Conservation (phyloP, 2,329 filamentous ascomycete genomes). For the Chlorencoelia australis region DNA sequence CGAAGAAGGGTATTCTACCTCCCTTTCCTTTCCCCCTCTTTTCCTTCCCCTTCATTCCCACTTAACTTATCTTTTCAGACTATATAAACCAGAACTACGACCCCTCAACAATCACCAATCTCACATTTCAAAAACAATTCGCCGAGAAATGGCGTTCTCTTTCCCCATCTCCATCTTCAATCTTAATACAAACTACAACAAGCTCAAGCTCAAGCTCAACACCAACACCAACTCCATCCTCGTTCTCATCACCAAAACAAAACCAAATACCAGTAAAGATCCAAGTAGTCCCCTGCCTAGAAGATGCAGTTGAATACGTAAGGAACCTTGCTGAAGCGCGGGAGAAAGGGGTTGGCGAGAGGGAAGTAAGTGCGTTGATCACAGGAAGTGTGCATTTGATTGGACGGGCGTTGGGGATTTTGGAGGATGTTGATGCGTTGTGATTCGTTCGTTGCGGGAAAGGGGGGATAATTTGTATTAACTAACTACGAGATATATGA, state of each 20-base stretch:
- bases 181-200: too few species aligned
- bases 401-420: slow-evolving; percentile 59
- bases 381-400: slow-evolving; percentile 56
- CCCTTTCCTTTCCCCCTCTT: not conserved
- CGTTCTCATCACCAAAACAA: too few species aligned
- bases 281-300: slow-evolving; percentile 41
- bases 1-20: slow-evolving; percentile 33
- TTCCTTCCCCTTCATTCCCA: not conserved
- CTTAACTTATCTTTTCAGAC: slow-evolving; percentile 28
- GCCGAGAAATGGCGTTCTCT: slow-evolving; percentile 23
- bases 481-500: too few species aligned
- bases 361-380: slow-evolving; percentile 32
- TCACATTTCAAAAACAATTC: slow-evolving; percentile 57
- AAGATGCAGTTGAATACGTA: slow-evolving; percentile 42
- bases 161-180: slow-evolving; percentile 2
- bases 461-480: too few species aligned
- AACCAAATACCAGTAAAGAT: slow-evolving; percentile 24
- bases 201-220: slow-evolving; percentile 34
- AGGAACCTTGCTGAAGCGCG: slow-evolving; percentile 29
- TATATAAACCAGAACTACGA: slow-evolving; percentile 43
- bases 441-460: too few species aligned
- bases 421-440: slow-evolving; percentile 39
- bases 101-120: slow-evolving; percentile 32
- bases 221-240: too few species aligned
- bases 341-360: too few species aligned